phyloP scores from a whole-genome alignment of 164 flowering plant species.

The Vitis amurensis region DNA sequence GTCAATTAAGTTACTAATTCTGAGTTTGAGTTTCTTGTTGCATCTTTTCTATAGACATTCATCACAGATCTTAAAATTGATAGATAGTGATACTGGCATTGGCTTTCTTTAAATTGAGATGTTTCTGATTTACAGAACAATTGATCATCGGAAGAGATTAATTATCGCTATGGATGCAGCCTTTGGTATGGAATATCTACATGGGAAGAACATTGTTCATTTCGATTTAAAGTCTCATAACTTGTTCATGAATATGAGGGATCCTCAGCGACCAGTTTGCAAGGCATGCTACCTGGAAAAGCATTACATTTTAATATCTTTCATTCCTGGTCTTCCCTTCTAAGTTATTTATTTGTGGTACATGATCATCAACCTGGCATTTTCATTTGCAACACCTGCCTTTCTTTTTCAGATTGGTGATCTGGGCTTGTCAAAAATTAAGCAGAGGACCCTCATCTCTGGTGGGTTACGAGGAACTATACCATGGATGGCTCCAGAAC shows the following conservation, averaged over 20 bases:
- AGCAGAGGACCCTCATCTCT: conserved; percentile 33
- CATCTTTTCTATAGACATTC: neutral
- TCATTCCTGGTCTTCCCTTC: neutral
- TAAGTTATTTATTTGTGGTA: neutral
- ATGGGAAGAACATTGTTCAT: conserved; percentile 49
- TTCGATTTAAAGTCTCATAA: conserved; percentile 55
- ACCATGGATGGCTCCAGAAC: conserved; percentile 59
- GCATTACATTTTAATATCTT: neutral
- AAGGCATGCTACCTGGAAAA: conserved; percentile 28
- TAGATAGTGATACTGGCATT: neutral
- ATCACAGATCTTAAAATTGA: too few species aligned
- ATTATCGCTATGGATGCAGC: conserved; percentile 60
- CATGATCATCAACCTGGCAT: too few species aligned
- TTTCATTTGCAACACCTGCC: neutral
- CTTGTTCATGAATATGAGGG: conserved; percentile 48
- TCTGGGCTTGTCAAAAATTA: conserved; percentile 44
- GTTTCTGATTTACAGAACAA: conserved; percentile 24
- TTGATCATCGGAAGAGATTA: conserved; percentile 57
- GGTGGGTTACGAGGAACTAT: conserved; percentile 47
- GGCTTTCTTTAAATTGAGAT: neutral
- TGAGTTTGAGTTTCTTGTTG: too few species aligned
- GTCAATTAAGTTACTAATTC: too few species aligned
- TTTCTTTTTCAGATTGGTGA: conserved; percentile 41
- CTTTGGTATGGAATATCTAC: conserved; percentile 58
- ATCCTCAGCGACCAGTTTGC: conserved; percentile 53